phyloP scores from a whole-genome alignment of 208 protist species.

The Naegleria fowleri region DNA sequence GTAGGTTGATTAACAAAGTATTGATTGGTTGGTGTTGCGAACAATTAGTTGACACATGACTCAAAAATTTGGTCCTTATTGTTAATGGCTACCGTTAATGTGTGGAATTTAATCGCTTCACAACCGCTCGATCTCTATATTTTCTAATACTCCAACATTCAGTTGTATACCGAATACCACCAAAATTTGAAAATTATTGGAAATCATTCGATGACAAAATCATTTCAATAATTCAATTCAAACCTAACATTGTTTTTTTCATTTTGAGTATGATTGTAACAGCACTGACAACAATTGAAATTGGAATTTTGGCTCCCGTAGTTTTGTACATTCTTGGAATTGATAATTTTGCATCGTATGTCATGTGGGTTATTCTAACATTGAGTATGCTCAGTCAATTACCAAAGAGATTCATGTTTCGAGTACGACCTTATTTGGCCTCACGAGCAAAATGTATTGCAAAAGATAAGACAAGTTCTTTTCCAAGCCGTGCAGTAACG shows the following conservation, averaged over 20 bases:
- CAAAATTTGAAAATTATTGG: neutral
- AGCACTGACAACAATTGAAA: neutral
- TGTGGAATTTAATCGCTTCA: no score
- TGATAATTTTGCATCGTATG: neutral
- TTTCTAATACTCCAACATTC: no score
- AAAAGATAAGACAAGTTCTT: neutral
- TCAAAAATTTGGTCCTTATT: no score
- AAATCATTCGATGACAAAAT: neutral
- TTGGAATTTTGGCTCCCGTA: neutral
- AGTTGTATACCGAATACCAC: neutral
- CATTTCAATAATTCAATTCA: neutral
- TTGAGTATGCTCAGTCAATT: neutral
- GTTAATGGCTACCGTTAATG: no score
- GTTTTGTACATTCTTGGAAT: neutral
- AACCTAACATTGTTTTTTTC: neutral
- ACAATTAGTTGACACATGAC: no score
- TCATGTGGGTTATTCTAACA: neutral
- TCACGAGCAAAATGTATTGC: neutral
- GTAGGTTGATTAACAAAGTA: no score
- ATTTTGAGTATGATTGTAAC: neutral
- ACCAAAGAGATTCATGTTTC: neutral
- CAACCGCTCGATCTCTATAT: no score
- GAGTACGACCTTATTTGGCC: neutral
- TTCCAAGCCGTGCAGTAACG: neutral
- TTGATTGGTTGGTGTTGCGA: no score